These are phyloP conservation scores for Biscutella laevigata DNA, from an alignment of 441 rosid species.

Conservation along the genomic window DNA sequence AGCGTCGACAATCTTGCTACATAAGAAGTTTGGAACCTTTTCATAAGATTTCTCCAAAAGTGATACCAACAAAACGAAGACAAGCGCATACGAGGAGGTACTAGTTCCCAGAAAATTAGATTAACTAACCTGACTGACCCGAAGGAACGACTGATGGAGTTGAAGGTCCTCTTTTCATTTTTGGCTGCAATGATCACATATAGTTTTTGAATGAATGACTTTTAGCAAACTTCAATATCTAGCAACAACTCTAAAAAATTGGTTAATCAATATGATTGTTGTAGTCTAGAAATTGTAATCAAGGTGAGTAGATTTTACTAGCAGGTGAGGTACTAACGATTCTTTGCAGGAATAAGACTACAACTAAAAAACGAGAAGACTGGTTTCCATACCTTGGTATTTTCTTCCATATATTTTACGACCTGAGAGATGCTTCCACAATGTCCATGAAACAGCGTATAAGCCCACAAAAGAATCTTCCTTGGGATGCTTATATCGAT, in stretches of 20 bases:
- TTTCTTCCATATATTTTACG: slow-evolving; percentile 87
- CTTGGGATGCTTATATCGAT: slow-evolving; percentile 83
- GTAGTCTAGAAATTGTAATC: neutral
- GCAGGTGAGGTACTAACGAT: neutral
- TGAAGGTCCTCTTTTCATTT: slow-evolving; percentile 64
- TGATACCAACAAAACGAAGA: slow-evolving; percentile 4
- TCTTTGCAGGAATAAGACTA: slow-evolving; percentile 6
- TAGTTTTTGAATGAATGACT: neutral
- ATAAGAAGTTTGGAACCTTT: neutral
- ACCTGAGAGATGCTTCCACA: slow-evolving; percentile 67
- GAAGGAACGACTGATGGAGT: slow-evolving; percentile 28
- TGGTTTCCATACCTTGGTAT: slow-evolving; percentile 52
- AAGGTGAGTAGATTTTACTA: slow-evolving; percentile 6
- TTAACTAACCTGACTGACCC: slow-evolving; percentile 47
- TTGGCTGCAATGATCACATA: slow-evolving; percentile 42
- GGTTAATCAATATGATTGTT: neutral
- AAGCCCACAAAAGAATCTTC: slow-evolving; percentile 96
- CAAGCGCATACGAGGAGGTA: neutral
- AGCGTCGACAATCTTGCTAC: neutral
- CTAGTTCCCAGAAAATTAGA: slow-evolving; percentile 1
- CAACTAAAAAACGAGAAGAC: neutral
- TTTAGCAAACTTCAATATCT: slow-evolving; percentile 1
- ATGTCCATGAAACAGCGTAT: slow-evolving; percentile 62
- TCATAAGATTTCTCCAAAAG: neutral
- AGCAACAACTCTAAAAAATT: neutral